Percentiles rank a stretch among this genome's conserved stretches.
phyloP scores from a whole-genome alignment of 2,329 filamentous ascomycete species.

The Aureobasidium melanogenum region DNA sequence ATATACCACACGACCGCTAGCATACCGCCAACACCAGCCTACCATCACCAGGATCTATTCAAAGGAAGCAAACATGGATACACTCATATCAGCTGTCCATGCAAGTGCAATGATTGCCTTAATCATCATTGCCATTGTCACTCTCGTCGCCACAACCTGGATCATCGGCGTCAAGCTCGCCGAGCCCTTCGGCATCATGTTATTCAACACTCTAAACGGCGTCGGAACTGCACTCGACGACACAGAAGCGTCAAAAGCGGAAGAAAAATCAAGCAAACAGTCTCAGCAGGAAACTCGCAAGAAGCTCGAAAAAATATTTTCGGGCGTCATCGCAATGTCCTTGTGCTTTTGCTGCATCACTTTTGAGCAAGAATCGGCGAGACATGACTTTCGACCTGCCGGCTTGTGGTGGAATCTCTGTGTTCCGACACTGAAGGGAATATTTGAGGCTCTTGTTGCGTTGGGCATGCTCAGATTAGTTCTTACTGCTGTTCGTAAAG shows the following conservation, averaged over 20 bases:
- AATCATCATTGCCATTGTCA: not conserved
- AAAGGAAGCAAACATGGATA: not conserved
- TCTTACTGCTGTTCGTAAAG: not conserved
- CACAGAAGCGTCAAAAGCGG: not conserved
- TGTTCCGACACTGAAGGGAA: not conserved
- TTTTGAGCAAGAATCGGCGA: not conserved
- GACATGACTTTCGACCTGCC: fast-evolving
- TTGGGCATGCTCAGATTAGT: not conserved
- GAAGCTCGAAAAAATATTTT: not conserved
- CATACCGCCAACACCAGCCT: not conserved
- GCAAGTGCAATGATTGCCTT: not conserved
- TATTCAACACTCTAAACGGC: not conserved
- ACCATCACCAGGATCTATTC: too few species aligned
- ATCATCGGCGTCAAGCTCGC: not conserved
- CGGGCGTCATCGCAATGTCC: not conserved
- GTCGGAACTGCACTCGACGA: not conserved
- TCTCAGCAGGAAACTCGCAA: not conserved
- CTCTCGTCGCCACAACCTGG: not conserved
- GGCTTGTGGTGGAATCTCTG: not conserved
- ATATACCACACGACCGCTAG: not conserved
- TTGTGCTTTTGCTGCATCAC: not conserved
- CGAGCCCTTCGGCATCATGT: not conserved
- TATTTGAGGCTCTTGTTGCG: not conserved
- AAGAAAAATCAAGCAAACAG: too few species aligned
- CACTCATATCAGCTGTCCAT: not conserved